A percentile compares a stretch with the other conserved stretches of the same genome.
Evolutionary conservation across 2,329 filamentous ascomycete species (phyloP).

Genomic region (Grosmannia huntii): DNA sequence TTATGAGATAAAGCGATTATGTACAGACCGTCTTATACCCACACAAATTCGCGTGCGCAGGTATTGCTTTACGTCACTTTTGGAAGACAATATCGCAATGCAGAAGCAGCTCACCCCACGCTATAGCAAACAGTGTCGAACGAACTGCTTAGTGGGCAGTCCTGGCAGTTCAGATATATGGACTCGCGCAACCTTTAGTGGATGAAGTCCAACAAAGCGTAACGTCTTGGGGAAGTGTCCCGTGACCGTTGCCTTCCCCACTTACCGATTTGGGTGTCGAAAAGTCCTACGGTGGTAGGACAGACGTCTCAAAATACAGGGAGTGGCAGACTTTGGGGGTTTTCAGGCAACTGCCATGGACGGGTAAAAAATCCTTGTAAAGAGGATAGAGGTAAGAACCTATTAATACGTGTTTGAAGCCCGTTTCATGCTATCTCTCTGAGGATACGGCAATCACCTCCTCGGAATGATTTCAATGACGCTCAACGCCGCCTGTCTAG

Average conservation of each 20-base stretch:
- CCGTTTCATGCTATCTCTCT: background rate
- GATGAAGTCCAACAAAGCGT: background rate
- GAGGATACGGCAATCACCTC: background rate
- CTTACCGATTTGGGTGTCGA: background rate
- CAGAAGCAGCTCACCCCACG: too few species aligned
- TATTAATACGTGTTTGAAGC: background rate
- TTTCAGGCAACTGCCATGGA: background rate
- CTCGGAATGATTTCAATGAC: background rate
- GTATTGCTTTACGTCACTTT: background rate
- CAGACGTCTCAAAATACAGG: background rate
- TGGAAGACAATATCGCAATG: background rate
- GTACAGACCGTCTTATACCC: background rate
- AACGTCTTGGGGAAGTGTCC: background rate
- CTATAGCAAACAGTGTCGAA: too few species aligned
- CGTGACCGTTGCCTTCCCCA: background rate
- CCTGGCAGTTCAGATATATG: too few species aligned
- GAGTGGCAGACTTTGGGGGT: background rate
- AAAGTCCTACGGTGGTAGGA: conserved; percentile 1
- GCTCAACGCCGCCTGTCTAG: background rate
- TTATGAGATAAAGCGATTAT: background rate
- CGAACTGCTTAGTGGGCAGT: background rate
- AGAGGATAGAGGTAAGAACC: background rate
- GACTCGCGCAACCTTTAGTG: too few species aligned
- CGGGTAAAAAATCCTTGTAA: background rate
- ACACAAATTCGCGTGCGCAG: background rate